Base-by-base conservation (phyloP, 2,329 filamentous ascomycete genomes). In the Sclerotinia spermophila region DNA sequence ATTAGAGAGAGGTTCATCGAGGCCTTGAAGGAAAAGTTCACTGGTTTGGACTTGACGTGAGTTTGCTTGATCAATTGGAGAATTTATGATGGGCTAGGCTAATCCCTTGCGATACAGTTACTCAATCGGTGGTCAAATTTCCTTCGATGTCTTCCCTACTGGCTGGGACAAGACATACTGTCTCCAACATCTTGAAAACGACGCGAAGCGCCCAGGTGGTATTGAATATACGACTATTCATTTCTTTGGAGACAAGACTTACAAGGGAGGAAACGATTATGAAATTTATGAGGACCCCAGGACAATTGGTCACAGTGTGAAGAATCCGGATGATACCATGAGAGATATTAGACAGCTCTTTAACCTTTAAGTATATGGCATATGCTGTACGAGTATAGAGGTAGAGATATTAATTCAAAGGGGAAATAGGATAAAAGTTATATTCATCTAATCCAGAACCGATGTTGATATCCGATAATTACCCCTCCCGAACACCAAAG, bases 111-210 rank as follows among this genome's bases (percentile, higher is more conserved):
- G 45, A 71, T 21, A 73, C 72, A 94, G 92, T 56, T 97, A 91
- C 85, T 95, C 93, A 74, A 97, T 99, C 78, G 96, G 96, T 77
- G 96, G 96, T 68, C 93, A 97, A 80, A 97, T 99, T 82, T 97
- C 94, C 72, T 99, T 99, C 81, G 96, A 99, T 80, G 92, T 98
- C 78, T 99, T 99, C 87, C 96, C 96, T 74, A 88, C 85, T 3
- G 96, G 96, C 79, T 99, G 96, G 96, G 96, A 99, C 84, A 99
- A 98, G 89, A 97, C 93, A 15, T 99, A 97, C 86, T 97, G 94
- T 84, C 86, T 98, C 76, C 85, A 88, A 77, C 94, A 97, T 82
- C 85, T 98, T 73, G 93, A 96, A 83, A 86, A 86, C 74, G 94
- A 97, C 81, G 90, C 91, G 74, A 83, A 86, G 83, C 85, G 86